These are phyloP conservation scores for Bipolaris gigantea DNA, from an alignment of 2,329 filamentous ascomycete genomes.

Conservation along the genomic window DNA sequence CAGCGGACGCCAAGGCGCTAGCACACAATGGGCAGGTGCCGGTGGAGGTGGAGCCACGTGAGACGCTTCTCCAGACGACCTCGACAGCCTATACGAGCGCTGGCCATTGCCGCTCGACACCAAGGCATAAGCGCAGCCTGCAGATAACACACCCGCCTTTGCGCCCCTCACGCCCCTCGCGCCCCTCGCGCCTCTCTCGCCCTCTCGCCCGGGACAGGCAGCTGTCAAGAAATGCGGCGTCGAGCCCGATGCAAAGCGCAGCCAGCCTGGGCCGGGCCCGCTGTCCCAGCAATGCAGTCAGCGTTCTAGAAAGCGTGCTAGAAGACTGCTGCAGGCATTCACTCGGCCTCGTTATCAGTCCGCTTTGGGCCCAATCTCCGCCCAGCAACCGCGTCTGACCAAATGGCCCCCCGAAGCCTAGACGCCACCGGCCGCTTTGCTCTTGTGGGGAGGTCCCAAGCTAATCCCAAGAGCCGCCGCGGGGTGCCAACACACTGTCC, in stretches of 20 bases:
- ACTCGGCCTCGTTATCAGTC: constrained; percentile 18
- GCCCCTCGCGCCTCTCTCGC: not conserved
- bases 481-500: constrained; percentile 15
- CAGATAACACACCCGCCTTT: constrained; percentile 14
- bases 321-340: constrained; percentile 11
- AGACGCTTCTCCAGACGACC: constrained; percentile 19
- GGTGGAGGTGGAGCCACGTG: constrained; percentile 19
- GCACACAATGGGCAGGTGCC: constrained; percentile 19
- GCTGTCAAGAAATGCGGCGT: constrained; percentile 24
- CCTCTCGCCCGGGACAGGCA: constrained; percentile 24
- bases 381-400: constrained; percentile 18
- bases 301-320: constrained; percentile 30
- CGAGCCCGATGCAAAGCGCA: constrained; percentile 12
- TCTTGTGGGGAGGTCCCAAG: constrained; percentile 27
- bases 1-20: constrained; percentile 4
- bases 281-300: constrained; percentile 1
- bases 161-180: too few relatives aligned
- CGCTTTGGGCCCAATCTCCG: constrained; percentile 18
- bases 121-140: constrained; percentile 10
- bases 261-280: constrained; percentile 14
- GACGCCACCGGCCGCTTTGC: constrained; percentile 60
- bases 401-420: constrained; percentile 26
- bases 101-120: not conserved
- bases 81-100: not conserved
- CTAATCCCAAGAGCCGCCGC: constrained; percentile 17